phyloP scores from a whole-genome alignment of 2,329 filamentous ascomycete species.

The Juglanconis oblonga region DNA sequence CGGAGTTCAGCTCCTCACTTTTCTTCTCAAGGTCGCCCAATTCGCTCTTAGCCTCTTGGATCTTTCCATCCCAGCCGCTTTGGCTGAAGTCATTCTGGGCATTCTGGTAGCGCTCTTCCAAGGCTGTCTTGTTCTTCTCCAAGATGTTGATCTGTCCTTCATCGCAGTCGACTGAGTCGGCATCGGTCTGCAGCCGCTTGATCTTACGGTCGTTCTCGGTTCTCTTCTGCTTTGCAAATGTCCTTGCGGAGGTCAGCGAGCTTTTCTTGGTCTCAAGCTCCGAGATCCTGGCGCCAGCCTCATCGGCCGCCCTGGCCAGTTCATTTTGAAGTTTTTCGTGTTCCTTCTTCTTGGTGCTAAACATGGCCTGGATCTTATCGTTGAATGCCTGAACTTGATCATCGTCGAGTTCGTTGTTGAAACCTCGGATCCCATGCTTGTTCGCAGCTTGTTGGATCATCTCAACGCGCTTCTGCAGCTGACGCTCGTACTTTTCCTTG shows the following conservation, averaged over 20 bases:
- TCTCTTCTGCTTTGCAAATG: slow-evolving; percentile 71
- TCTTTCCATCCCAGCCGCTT: slow-evolving; percentile 67
- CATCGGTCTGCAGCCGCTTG: slow-evolving; percentile 60
- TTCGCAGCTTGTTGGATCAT: slow-evolving; percentile 77
- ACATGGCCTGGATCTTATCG: slow-evolving; percentile 69
- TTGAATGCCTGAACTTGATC: slow-evolving; percentile 73
- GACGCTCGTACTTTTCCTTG: slow-evolving; percentile 80
- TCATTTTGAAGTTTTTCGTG: slow-evolving; percentile 73
- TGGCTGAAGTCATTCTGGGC: slow-evolving; percentile 61
- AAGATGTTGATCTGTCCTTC: slow-evolving; percentile 80
- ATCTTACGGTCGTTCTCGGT: slow-evolving; percentile 70
- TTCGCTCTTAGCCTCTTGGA: slow-evolving; percentile 63
- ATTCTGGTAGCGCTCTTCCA: slow-evolving; percentile 59
- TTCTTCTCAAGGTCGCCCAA: slow-evolving; percentile 70
- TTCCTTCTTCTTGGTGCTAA: slow-evolving; percentile 74
- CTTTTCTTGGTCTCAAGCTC: slow-evolving; percentile 73
- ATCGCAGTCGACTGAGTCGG: slow-evolving; percentile 75
- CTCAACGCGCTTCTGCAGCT: slow-evolving; percentile 66
- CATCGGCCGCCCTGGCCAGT: slow-evolving; percentile 69
- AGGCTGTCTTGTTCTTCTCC: slow-evolving; percentile 69
- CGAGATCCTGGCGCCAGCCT: slow-evolving; percentile 69
- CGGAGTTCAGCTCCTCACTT: slow-evolving; percentile 69
- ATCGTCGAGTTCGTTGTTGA: slow-evolving; percentile 75
- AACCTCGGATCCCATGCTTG: slow-evolving; percentile 77
- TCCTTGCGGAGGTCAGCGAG: slow-evolving; percentile 69